Conservation (phyloP, 2,329 filamentous ascomycete species). For the Fusarium nanum region DNA sequence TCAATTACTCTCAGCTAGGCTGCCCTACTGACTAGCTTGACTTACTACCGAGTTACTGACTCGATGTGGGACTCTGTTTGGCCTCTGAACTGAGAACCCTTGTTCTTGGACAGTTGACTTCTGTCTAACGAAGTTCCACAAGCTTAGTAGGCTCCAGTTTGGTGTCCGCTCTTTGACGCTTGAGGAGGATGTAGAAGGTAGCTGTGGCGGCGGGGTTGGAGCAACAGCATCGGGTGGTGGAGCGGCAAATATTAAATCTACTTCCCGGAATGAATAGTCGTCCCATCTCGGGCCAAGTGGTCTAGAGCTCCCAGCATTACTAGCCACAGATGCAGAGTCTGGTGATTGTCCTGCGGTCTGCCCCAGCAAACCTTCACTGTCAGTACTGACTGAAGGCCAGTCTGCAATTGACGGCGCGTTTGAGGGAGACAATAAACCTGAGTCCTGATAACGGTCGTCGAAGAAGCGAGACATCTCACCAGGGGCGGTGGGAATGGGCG, state of each 20-base stretch:
- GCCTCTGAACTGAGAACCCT: neutral
- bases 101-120: neutral
- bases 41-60: neutral
- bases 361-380: neutral
- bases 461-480: neutral
- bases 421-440: neutral
- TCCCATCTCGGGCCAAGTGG: neutral
- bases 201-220: neutral
- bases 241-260: neutral
- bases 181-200: neutral
- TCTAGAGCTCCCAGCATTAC: neutral
- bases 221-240: neutral
- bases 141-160: neutral
- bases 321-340: neutral
- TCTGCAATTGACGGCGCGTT: neutral
- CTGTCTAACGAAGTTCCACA: neutral
- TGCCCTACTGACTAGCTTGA: neutral
- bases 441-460: neutral
- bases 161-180: neutral
- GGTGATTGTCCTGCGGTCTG: neutral
- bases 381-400: accelerated
- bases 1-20: neutral
- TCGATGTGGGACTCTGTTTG: neutral
- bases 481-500: neutral
- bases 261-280: neutral